phyloP scores from a whole-genome alignment of 164 flowering plant species.

The Stephania cephalantha region DNA sequence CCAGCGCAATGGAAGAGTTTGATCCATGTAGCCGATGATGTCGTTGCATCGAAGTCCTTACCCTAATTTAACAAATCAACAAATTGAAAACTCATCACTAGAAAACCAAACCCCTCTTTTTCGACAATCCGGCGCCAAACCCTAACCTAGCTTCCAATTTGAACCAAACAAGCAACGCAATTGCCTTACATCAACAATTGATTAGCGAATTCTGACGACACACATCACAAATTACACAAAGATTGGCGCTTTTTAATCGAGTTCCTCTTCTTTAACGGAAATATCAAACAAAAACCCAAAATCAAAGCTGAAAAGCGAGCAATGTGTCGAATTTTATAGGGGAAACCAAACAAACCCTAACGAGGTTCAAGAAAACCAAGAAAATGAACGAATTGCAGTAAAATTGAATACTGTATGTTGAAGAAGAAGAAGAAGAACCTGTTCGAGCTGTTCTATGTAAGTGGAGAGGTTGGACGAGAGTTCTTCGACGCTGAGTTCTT shows the following conservation, averaged over 20 bases:
- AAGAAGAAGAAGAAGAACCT: slow-evolving; percentile 35
- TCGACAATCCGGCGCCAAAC: not conserved
- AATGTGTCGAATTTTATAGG: not conserved
- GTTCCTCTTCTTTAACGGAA: not conserved
- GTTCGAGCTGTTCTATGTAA: slow-evolving; percentile 71
- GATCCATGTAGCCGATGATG: too few species aligned
- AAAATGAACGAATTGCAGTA: not conserved
- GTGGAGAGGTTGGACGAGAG: slow-evolving; percentile 75
- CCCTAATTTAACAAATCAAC: too few species aligned
- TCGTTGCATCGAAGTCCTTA: too few species aligned
- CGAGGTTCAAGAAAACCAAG: not conserved
- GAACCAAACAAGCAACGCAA: not conserved
- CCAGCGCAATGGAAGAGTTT: too few species aligned
- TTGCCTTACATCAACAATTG: too few species aligned
- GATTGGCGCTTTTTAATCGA: not conserved
- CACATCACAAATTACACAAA: not conserved
- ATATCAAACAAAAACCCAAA: not conserved
- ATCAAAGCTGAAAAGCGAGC: not conserved
- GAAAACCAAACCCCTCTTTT: not conserved
- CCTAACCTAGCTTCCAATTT: not conserved
- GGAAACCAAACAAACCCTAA: slow-evolving; percentile 4
- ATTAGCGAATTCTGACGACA: not conserved
- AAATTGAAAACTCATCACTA: too few species aligned
- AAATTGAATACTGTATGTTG: not conserved
- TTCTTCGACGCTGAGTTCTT: slow-evolving; percentile 74